Evolutionary conservation across 2,329 filamentous ascomycete genomes (phyloP), one percentile per base, ranked within the genome.

Genomic region (Elsinoe australis): DNA sequence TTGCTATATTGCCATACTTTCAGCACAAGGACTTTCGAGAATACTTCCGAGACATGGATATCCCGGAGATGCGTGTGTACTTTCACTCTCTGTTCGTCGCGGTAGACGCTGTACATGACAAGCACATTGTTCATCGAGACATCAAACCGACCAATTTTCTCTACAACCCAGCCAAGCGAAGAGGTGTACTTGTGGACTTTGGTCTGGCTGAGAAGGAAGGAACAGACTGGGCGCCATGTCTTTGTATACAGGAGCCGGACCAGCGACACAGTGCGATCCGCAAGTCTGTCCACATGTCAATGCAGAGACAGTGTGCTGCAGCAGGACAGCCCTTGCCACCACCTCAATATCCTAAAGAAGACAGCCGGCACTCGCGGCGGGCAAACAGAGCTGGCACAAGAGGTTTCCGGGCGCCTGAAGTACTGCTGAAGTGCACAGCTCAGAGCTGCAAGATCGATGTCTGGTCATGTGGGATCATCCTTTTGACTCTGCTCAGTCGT

Each of bases 121-220:
- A 86, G 59, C 76, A 79, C 32, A 95, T 95, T 49, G 75, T 95
- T n/a, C 89, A 96, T 63, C 82, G 89, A 54, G 89, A 96, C 61
- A 95, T 96, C 63, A 96, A 96, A 62, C 92, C 92, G 4, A 98
- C 94, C 17, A 96, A 96, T 62, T 96, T 96, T 59, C 76, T 96
- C 31, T 96, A 96, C 68, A 87, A 94, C 55, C 86, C 87, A 0
- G 71, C 79, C 8, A 79, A 82, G 34, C 79, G 82, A 58, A 82
- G 86, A 49, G 92, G 92, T 32, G 90, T 98, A 1, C 76, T 98
- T 0, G 92, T 98, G n/a, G 92, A 98, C 62, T 98, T 98, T 69
- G 92, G 92, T n/a, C 77, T 98, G 12, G 92, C 92, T 28, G 92
- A 98, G 64, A 64, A 73, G 29, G 69, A 76, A 59, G 73, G 85